phyloP scores from a whole-genome alignment of 2,329 filamentous ascomycete genomes.

The Paecilomyces sp. region DNA sequence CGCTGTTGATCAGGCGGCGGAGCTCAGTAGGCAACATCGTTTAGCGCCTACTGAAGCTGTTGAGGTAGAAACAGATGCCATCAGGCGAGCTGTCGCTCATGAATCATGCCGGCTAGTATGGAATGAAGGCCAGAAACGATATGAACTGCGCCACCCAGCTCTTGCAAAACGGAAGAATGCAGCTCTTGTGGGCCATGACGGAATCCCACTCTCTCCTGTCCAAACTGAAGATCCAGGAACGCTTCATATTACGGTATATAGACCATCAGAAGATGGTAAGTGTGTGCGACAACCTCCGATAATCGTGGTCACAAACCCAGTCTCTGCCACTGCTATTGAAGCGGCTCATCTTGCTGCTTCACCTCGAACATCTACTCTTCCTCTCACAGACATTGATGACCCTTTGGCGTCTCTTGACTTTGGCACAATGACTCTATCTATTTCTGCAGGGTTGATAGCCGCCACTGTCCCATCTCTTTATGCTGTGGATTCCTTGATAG shows the following conservation, averaged over 20 bases:
- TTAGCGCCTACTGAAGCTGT: constrained; percentile 33
- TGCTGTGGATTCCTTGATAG: constrained; percentile 40
- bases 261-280: constrained; percentile 17
- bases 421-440: constrained; percentile 30
- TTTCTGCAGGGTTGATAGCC: constrained; percentile 33
- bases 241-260: constrained; percentile 36
- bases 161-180: constrained; percentile 23
- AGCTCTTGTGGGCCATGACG: constrained; percentile 25
- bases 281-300: constrained; percentile 22
- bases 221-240: constrained; percentile 23
- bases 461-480: constrained; percentile 39
- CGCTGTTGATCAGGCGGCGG: constrained; percentile 39
- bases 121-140: constrained; percentile 32
- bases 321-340: constrained; percentile 26
- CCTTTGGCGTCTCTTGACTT: constrained; percentile 39
- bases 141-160: constrained; percentile 41
- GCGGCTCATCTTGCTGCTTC: constrained; percentile 24
- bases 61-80: constrained; percentile 36
- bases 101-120: constrained; percentile 41
- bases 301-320: constrained; percentile 31
- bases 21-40: constrained; percentile 31
- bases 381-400: constrained; percentile 30
- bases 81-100: constrained; percentile 36
- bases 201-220: constrained; percentile 25
- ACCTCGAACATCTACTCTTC: constrained; percentile 31